Evolutionary conservation across 164 flowering plant genomes (phyloP), one percentile per base, ranked within the genome.

Genomic region (Umbellularia californica): DNA sequence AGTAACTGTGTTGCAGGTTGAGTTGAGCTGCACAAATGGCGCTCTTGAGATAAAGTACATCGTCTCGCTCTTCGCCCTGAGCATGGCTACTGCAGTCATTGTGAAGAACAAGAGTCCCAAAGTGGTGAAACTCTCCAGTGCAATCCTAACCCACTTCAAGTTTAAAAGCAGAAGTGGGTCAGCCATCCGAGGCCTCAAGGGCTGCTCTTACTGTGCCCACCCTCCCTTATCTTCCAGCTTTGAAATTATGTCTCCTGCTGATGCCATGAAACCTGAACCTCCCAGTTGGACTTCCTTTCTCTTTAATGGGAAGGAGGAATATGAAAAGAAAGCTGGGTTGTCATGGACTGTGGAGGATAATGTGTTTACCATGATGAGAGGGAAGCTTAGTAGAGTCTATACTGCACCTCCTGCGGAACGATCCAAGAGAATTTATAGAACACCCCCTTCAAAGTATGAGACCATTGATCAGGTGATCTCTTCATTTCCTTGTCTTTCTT

Each of bases 51-150:
- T 92, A 65, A 83, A 81, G 20, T 92, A 94, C 77, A 81, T 91
- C 13, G 87, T 92, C 14, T 84, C 95, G 15, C 89, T 94, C 41
- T 91, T 87, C 79, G 87, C 90, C 22, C 23, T 85, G 7, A 90
- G 97, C 83, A 85, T 94, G 89, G 96, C 95, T 50, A 85, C 96
- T 25, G 97, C 97, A 55, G 92, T 94, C 2, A 79, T 87, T 69
- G 90, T 92, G 50, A 86, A 88, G 90, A 94, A 94, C 93, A 92
- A 83, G 33, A 95, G 95, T 11, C 74, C 77, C 1, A 88, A 89
- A 75, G 72, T 87, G 19, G 88, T 89, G 52, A 87, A 77, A 58
- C 77, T 94, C 35, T 84, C 83, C 6, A 85, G 85, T 69, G 98
- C 93, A 6, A 92, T 92, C 65, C 85, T 92, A 0, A 90, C 91